Evolutionary conservation across 2,329 filamentous ascomycete species (phyloP), one percentile per base, ranked within the genome.

Genomic region (Botrytis fragariae): DNA sequence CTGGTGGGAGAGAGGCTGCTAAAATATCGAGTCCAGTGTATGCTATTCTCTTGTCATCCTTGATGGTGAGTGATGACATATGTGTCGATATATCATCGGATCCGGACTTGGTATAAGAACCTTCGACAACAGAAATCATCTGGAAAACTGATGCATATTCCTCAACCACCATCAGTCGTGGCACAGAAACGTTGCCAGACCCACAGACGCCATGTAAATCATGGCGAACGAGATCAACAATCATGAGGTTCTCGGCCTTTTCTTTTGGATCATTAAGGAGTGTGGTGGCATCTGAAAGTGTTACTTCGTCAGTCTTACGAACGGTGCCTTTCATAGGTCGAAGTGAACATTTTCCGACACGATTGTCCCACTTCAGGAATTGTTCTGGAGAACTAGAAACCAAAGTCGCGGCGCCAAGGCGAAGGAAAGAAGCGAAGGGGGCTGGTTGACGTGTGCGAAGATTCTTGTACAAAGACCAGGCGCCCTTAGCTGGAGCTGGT

Each of bases 301-400:
- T 96, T 54, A 87, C 89, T 1, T 85, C 85, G 0, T 86, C 84
- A 0, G 87, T 88, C 78, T 97, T 97, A 78, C 91, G 91, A n/a
- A 98, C 94, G 0, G 95, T 98, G 65, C 95, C 95, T 84, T 98
- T 98, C 89, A 98, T 98, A 0, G 95, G 95, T 12, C 95, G 90
- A 87, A 98, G 96, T 75, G 92, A 90, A 80, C 91, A 93, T 60
- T 84, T 82, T 0, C 91, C 91, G 82, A 83, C 59, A 87, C 63
- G 86, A 32, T 77, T 85, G 7, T 72, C 63, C 89, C 89, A 92
- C 72, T 88, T 89, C 25, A 98, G 87, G 80, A 97, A 98, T 4
- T 95, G 92, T 83, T 98, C 95, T 0, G 95, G 95, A 6, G 93
- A 97, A 78, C 91, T 93, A 82, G 92, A 93, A 62, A 97, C 85